phyloP scores from a whole-genome alignment of 148 eudicot genomes.

The Rhododendron mucronatum region DNA sequence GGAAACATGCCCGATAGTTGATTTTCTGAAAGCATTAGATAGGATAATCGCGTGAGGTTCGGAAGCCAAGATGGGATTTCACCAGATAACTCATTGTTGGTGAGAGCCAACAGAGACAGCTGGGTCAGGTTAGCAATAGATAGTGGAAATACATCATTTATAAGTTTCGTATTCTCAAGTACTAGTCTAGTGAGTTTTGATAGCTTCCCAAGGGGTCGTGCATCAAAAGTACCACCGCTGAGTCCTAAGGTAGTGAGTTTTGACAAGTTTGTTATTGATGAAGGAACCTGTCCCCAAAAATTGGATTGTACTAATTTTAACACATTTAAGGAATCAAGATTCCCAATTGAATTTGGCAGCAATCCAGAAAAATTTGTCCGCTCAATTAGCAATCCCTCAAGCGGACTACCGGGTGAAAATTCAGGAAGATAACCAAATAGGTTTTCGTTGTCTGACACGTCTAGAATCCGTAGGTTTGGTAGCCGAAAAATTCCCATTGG shows the following conservation, averaged over 20 bases:
- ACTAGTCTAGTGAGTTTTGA: no score
- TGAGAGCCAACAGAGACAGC: no score
- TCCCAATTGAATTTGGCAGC: background rate
- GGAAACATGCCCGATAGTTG: no score
- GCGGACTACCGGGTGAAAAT: background rate
- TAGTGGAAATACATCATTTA: no score
- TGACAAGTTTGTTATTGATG: background rate
- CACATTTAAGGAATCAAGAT: no score
- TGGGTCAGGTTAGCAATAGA: background rate
- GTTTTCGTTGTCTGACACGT: background rate
- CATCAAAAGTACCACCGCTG: no score
- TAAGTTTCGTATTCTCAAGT: background rate
- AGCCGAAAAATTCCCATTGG: slow-evolving; percentile 22
- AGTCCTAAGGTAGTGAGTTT: background rate
- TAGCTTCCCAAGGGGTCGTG: no score
- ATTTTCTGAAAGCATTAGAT: background rate
- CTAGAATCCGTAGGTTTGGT: slow-evolving; percentile 23
- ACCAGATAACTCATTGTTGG: no score
- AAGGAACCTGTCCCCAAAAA: background rate
- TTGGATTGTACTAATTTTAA: background rate
- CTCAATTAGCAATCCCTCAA: background rate
- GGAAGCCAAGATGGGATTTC: no score
- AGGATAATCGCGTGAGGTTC: background rate
- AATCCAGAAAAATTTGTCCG: background rate
- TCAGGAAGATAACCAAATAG: background rate